phyloP scores from a whole-genome alignment of 2,329 filamentous ascomycete species.

The Diaporthe sp. region DNA sequence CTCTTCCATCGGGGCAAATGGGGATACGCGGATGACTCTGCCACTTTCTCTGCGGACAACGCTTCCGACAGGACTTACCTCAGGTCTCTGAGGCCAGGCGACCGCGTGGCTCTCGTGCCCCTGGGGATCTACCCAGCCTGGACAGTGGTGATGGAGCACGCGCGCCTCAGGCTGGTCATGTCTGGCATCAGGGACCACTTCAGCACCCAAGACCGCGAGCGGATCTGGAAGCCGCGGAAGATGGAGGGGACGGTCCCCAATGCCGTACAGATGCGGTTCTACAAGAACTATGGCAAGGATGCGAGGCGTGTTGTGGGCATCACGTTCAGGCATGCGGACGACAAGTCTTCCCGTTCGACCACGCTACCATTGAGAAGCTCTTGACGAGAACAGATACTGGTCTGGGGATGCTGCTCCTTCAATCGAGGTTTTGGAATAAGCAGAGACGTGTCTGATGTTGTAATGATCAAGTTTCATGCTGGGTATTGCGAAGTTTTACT shows the following conservation, averaged over 20 bases:
- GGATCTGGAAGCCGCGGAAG: not conserved
- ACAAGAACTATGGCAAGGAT: not conserved
- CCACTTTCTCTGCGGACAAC: not conserved
- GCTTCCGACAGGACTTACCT: not conserved
- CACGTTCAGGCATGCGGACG: not conserved
- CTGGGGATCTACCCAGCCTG: not conserved
- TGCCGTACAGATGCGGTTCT: not conserved
- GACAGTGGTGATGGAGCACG: not conserved
- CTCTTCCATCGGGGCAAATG: not conserved
- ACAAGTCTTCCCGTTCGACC: not conserved
- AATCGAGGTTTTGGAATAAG: not conserved
- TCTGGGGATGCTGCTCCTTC: not conserved
- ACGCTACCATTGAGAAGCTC: not conserved
- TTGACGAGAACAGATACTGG: not conserved
- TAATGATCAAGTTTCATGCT: too few species aligned
- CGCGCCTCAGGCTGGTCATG: not conserved
- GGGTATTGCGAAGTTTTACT: too few species aligned
- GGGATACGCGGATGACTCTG: not conserved
- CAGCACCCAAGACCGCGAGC: not conserved
- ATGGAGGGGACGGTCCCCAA: not conserved
- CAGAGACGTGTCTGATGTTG: not conserved
- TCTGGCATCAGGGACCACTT: constrained; percentile 7
- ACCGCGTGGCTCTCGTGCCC: not conserved
- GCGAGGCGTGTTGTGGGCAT: not conserved
- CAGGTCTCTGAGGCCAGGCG: not conserved